Conservation (phyloP, 1,284 basidiomycete genomes). For the Melampsora americana region DNA sequence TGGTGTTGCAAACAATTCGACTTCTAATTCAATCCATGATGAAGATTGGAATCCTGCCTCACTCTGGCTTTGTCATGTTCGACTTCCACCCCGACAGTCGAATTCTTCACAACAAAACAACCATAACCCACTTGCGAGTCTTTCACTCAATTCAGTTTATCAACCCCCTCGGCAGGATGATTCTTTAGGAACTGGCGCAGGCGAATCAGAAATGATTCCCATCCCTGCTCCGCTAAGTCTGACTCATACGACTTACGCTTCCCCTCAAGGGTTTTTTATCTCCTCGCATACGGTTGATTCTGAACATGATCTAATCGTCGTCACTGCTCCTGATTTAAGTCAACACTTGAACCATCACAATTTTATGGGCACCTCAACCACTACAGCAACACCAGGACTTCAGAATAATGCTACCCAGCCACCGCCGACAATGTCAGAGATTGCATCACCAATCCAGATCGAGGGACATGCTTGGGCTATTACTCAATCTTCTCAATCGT, state of each 20-base stretch:
- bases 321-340: constrained; percentile 69
- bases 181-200: not conserved
- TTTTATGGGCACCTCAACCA: constrained; percentile 46
- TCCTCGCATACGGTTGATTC: constrained; percentile 62
- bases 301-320: constrained; percentile 70
- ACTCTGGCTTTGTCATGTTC: constrained; percentile 69
- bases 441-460: constrained; percentile 70
- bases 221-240: constrained; percentile 56
- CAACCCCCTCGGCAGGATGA: constrained; percentile 35
- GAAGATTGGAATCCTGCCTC: constrained; percentile 48
- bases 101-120: constrained; percentile 31
- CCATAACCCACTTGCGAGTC: constrained; percentile 39
- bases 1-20: constrained; percentile 45
- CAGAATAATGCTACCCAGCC: constrained; percentile 57
- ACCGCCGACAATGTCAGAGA: constrained; percentile 64
- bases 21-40: constrained; percentile 18
- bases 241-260: constrained; percentile 57
- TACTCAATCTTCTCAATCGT: constrained; percentile 52
- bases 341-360: constrained; percentile 57
- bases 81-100: constrained; percentile 64
- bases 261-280: constrained; percentile 54
- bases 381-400: constrained; percentile 55
- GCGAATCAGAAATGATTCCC: constrained; percentile 57
- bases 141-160: constrained; percentile 32
- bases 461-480: constrained; percentile 80